Evolutionary conservation across 352 stramenopile genomes (phyloP).

Genomic region (Phytophthora rubi): DNA sequence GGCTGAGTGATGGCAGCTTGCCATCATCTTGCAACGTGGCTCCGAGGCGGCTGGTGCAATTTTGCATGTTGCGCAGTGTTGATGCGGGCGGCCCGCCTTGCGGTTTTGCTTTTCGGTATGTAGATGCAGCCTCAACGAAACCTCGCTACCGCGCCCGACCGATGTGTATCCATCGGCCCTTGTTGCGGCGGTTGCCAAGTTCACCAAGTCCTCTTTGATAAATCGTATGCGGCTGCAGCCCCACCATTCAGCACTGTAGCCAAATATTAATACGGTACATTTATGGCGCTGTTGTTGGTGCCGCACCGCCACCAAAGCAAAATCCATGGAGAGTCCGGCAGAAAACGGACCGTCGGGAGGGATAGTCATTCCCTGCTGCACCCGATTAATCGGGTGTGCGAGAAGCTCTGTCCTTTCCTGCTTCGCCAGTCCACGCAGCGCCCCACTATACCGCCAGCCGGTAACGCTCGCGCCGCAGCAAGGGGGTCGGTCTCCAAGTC

Average conservation of each 20-base stretch:
- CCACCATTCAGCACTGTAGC: not conserved
- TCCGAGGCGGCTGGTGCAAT: not conserved
- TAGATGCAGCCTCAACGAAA: conserved; percentile 16
- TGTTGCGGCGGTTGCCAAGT: not conserved
- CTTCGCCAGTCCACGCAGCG: conserved; percentile 3
- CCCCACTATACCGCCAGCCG: conserved; percentile 18
- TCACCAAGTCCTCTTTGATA: not conserved
- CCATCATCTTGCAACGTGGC: not conserved
- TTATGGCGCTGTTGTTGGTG: no score
- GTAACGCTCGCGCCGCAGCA: no score
- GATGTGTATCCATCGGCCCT: not conserved
- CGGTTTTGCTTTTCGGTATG: conserved; percentile 19
- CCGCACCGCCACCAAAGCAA: not conserved
- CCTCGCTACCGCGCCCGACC: conserved; percentile 9
- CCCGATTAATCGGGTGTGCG: conserved; percentile 5
- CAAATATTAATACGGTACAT: not conserved
- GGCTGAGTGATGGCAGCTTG: conserved; percentile 8
- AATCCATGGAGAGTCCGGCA: conserved; percentile 7
- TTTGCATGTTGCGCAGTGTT: not conserved
- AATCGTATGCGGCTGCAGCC: not conserved
- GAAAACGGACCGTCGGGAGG: conserved; percentile 5
- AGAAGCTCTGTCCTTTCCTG: not conserved
- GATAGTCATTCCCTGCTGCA: not conserved
- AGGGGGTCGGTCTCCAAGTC: conserved; percentile 20
- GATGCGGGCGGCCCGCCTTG: not conserved